Base-by-base conservation (phyloP, 169 alveolate species). In the Eimeria falciformis region DNA sequence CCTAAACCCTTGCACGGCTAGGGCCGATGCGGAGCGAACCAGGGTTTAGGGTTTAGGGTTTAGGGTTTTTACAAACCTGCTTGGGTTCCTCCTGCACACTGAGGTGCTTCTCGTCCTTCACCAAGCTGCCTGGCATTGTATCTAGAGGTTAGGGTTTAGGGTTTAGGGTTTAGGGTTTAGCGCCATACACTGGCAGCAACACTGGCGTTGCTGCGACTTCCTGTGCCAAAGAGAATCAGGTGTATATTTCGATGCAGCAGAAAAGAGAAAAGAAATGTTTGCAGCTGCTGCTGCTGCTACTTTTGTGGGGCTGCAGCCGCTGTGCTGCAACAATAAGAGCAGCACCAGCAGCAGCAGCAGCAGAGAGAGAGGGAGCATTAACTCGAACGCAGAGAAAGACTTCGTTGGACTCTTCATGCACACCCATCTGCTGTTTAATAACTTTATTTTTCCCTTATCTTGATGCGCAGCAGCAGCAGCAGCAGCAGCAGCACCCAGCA, bases 311-410 rank as follows among this genome's bases (percentile, higher is more conserved):
- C 45, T 29, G 82, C 82, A 69, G 82, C 82, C 14, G 25, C 56
- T 9, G 12, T 4, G 45, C 6, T 11, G 18, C 82, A 5, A 1
- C 18, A 69, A 23, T 17, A 29, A 27, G 50, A 68, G 79, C 46
- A 68, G 79, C 79, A 69, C 33, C 82, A 69, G 82, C 82, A 69
- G 82, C 82, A 37, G 82, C 82, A 69, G 53, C 82, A 29, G 56
- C 82, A 69, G 82, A 33, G 40, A 33, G 82, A 33, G 40, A 33
- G 2, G 0, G 2, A 33, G 40, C 40, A 33, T 33, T 33, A 33
- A 33, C 40, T 33, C 40, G 40, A 1, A 33, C 0, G 2, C 40
- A 33, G 2, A 33, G 40, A 33, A 2, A 33, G 40, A 33, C 40
- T 33, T 33, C 40, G 0, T 33, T 2, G 40, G 40, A 33, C 2